These are phyloP conservation scores for Mangifera indica DNA, from an alignment of 345 rosid genomes.

Conservation along the genomic window DNA sequence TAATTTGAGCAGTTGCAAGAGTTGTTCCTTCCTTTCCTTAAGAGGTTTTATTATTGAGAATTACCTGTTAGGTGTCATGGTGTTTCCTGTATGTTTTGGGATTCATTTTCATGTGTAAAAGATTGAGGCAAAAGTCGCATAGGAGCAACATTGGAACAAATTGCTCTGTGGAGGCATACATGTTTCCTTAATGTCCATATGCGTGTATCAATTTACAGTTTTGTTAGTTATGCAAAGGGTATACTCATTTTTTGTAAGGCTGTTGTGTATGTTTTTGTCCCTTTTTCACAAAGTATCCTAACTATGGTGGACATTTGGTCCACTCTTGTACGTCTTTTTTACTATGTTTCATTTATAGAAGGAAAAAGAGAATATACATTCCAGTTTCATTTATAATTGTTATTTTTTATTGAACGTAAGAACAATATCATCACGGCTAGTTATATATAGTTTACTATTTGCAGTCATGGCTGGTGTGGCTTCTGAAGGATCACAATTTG, in stretches of 20 bases:
- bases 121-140: not conserved
- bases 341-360: too few species aligned
- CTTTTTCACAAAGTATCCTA: too few species aligned
- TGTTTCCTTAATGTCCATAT: not conserved
- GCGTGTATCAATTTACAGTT: not conserved
- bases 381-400: not conserved
- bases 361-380: too few species aligned
- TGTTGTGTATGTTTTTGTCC: too few species aligned
- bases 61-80: not conserved
- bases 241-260: too few species aligned
- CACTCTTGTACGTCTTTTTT: too few species aligned
- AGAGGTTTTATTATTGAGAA: not conserved
- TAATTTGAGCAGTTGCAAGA: not conserved
- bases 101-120: not conserved
- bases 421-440: not conserved
- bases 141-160: not conserved
- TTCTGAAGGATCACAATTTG: constrained; percentile 48
- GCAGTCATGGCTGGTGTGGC: constrained; percentile 44
- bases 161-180: not conserved
- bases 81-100: not conserved
- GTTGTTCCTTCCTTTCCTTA: not conserved
- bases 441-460: constrained; percentile 6
- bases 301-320: too few species aligned
- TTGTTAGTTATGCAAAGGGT: too few species aligned
- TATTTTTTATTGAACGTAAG: too few species aligned